These are phyloP conservation scores for Teratosphaeria gauchensis DNA, from an alignment of 2,329 filamentous ascomycete species.

Conservation along the genomic window DNA sequence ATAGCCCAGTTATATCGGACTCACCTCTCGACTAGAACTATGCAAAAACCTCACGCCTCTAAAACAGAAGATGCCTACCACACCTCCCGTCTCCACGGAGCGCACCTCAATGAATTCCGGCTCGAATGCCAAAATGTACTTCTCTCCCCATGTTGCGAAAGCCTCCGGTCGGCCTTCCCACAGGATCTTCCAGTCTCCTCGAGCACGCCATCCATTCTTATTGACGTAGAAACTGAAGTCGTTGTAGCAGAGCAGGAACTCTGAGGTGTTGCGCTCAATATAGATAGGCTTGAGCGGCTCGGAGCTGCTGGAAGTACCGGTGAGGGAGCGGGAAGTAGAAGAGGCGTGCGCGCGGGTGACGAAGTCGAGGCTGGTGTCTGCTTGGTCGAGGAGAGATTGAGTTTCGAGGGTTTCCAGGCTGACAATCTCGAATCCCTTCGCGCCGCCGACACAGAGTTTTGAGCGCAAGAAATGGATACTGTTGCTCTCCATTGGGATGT, in stretches of 20 bases:
- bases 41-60: slow-evolving; percentile 97
- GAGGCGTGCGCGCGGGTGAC: slow-evolving; percentile 46
- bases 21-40: slow-evolving; percentile 90
- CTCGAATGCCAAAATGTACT: slow-evolving; percentile 92
- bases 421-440: slow-evolving; percentile 93
- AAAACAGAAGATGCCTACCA: slow-evolving; percentile 90
- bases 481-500: slow-evolving; percentile 95
- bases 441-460: slow-evolving; percentile 92
- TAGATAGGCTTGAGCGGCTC: slow-evolving; percentile 84
- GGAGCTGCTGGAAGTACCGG: slow-evolving; percentile 44
- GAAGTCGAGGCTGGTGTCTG: slow-evolving; percentile 95
- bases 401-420: slow-evolving; percentile 96
- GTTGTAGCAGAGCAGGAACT: slow-evolving; percentile 95
- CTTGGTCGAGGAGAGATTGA: slow-evolving; percentile 91
- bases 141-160: slow-evolving; percentile 86
- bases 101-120: slow-evolving; percentile 95
- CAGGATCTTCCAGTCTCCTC: slow-evolving; percentile 92
- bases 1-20: slow-evolving; percentile 18
- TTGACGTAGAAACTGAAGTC: slow-evolving; percentile 99
- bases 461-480: slow-evolving; percentile 96
- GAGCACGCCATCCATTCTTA: slow-evolving; percentile 90
- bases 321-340: not conserved
- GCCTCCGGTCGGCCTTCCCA: slow-evolving; percentile 91
- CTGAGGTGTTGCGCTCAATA: slow-evolving; percentile 91
- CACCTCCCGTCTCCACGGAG: slow-evolving; percentile 82